Base-by-base conservation (phyloP, 768 basidiomycete genomes). In the Nidula microcarpa region DNA sequence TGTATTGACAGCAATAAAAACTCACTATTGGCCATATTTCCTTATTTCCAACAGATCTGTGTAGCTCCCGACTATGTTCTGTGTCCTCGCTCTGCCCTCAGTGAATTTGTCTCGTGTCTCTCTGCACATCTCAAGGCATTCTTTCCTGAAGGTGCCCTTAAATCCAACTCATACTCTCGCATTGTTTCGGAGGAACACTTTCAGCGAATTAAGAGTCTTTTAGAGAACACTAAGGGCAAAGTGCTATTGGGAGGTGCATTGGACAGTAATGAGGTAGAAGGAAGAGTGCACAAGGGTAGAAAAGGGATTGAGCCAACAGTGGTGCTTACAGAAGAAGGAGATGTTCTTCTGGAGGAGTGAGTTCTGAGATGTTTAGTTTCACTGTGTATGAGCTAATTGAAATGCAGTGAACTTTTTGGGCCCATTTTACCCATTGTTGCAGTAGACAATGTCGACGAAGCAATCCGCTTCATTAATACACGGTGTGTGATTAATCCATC, bases 401-500 rank as follows among this genome's bases (percentile, higher is more conserved):
- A 23, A 4, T 23, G 4, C 57, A 89, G 87, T 55, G 89, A 91
- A 63, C 63, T 89, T 2, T 91, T 91, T 57, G 89, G 87, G 0
- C 89, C 89, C 0, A 64, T 91, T 18, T 60, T 91, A 6, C 82
- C 88, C 0, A 73, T 91, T 44, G 59, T 89, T 10, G 69, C 80
- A 0, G 76, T 90, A 0, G 78, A 83, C 33, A 70, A 65, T 50
- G 50, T 86, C 6, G 74, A 81, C 2, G 79, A 81, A 16, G 87
- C 82, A 0, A 69, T 87, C 36, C 70, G 73, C 1, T 81, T 81
- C 58, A 65, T 89, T 43, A 79, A 78, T 45, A 64, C 68, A 3
- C 72, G 76, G 86, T 85, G 47, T 14, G 75, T 51, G 6, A n/a
- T 17, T 43, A 30, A 32, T 11, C 41, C 1, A 6, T 49, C 18